Conservation (phyloP, 106 monocot genomes). For the Apostasia shenzhenica region DNA sequence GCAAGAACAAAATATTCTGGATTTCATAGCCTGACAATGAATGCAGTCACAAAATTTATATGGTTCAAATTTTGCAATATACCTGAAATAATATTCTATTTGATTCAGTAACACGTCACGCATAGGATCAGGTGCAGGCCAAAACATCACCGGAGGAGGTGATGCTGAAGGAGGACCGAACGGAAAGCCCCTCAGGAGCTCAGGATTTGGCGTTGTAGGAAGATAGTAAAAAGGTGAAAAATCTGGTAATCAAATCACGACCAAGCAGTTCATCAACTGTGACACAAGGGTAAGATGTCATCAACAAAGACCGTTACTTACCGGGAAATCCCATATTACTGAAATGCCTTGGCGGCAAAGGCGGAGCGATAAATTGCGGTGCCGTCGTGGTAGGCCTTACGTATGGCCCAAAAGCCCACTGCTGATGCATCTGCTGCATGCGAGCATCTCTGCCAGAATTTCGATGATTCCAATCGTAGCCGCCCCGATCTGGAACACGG, state of each 20-base stretch:
- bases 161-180: slow-evolving; percentile 29
- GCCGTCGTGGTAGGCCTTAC: slow-evolving; percentile 10
- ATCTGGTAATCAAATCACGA: slow-evolving; percentile 21
- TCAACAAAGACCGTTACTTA: slow-evolving; percentile 7
- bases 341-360: slow-evolving; percentile 25
- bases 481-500: slow-evolving; percentile 37
- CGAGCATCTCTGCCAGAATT: slow-evolving; percentile 13
- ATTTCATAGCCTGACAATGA: too few relatives aligned
- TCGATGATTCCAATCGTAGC: slow-evolving; percentile 11
- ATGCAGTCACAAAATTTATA: background rate
- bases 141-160: slow-evolving; percentile 21
- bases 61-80: background rate
- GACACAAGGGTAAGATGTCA: background rate
- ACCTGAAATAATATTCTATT: slow-evolving; percentile 96
- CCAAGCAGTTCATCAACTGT: background rate
- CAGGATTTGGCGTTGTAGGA: slow-evolving; percentile 22
- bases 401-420: slow-evolving; percentile 15
- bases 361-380: slow-evolving; percentile 32
- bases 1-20: slow-evolving; percentile 5
- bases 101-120: slow-evolving; percentile 32
- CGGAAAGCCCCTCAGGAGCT: slow-evolving; percentile 23
- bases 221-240: slow-evolving; percentile 50
- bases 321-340: slow-evolving; percentile 47
- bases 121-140: slow-evolving; percentile 26
- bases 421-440: slow-evolving; percentile 18